phyloP scores from a whole-genome alignment of 2,329 filamentous ascomycete genomes.

The Xylaria sp. region DNA sequence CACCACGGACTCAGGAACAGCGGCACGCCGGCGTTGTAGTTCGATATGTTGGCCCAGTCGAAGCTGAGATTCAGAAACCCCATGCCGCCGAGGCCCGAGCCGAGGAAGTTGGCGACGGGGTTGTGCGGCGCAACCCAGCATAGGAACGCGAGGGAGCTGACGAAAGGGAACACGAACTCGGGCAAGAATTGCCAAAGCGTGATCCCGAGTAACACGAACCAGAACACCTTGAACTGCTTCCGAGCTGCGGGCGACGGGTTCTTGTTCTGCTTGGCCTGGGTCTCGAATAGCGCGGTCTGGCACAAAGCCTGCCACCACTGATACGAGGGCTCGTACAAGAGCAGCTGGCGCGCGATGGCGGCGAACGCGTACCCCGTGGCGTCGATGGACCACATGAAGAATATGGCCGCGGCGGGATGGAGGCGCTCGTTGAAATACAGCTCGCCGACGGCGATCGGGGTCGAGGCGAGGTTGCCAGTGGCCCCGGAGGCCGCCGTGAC shows the following conservation, averaged over 20 bases:
- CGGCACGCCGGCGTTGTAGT: conserved; percentile 54
- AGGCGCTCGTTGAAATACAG: conserved; percentile 65
- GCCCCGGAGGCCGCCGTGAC: conserved; percentile 64
- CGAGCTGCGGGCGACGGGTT: conserved; percentile 59
- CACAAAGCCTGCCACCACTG: conserved; percentile 62
- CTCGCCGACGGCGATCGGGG: conserved; percentile 64
- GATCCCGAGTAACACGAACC: conserved; percentile 61
- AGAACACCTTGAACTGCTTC: conserved; percentile 68
- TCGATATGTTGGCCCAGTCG: conserved; percentile 70
- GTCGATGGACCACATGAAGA: conserved; percentile 70
- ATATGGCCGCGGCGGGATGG: conserved; percentile 63
- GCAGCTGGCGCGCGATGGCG: conserved; percentile 65
- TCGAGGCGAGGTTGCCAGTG: conserved; percentile 62
- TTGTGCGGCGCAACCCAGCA: conserved; percentile 72
- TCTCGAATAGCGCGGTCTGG: conserved; percentile 69
- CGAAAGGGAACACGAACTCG: conserved; percentile 68
- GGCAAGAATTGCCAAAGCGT: conserved; percentile 71
- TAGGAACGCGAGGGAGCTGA: conserved; percentile 68
- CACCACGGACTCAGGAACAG: conserved; percentile 68
- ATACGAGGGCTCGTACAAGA: conserved; percentile 68
- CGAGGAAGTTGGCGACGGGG: conserved; percentile 67
- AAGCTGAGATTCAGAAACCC: conserved; percentile 68
- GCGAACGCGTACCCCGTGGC: conserved; percentile 69
- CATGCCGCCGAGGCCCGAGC: conserved; percentile 70
- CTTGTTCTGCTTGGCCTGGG: conserved; percentile 62